Evolutionary conservation across 139 green algal species (phyloP).

Genomic region (Picochlorum sp.): DNA sequence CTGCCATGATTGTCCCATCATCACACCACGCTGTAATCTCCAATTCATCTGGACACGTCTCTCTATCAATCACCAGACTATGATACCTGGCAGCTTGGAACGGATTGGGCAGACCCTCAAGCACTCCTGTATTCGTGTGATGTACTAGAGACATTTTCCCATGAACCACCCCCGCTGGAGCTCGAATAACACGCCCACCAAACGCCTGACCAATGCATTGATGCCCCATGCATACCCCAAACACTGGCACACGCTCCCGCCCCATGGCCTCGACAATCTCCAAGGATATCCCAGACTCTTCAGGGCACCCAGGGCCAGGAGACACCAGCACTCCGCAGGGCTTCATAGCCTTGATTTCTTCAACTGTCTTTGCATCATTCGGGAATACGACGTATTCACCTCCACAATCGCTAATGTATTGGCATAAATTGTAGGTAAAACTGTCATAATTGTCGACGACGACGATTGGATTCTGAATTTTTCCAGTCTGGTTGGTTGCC

Average conservation of each 20-base stretch:
- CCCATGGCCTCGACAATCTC: slow-evolving; percentile 74
- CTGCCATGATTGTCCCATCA: slow-evolving; percentile 95
- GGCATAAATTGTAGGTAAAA: slow-evolving; percentile 97
- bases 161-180: slow-evolving; percentile 92
- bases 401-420: slow-evolving; percentile 90
- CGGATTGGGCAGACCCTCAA: slow-evolving; percentile 66
- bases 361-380: slow-evolving; percentile 94
- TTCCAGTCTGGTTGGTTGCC: no score
- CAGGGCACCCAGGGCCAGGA: slow-evolving; percentile 78
- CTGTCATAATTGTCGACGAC: slow-evolving; percentile 98
- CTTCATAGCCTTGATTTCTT: slow-evolving; percentile 75
- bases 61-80: slow-evolving; percentile 86
- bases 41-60: slow-evolving; percentile 79
- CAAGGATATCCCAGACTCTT: slow-evolving; percentile 92
- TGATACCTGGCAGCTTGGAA: slow-evolving; percentile 86
- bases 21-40: slow-evolving; percentile 96
- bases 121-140: slow-evolving; percentile 69
- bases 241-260: slow-evolving; percentile 68
- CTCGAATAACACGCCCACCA: slow-evolving; percentile 69
- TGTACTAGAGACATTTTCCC: slow-evolving; percentile 88
- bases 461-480: slow-evolving; percentile 50
- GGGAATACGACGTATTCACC: slow-evolving; percentile 86
- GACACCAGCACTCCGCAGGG: slow-evolving; percentile 88
- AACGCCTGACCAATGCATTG: slow-evolving; percentile 95
- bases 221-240: slow-evolving; percentile 99